A percentile compares a stretch with the other conserved stretches of the same genome.
phyloP scores from a whole-genome alignment of 352 stramenopile genomes.

The Hyaloperonospora brassicae region DNA sequence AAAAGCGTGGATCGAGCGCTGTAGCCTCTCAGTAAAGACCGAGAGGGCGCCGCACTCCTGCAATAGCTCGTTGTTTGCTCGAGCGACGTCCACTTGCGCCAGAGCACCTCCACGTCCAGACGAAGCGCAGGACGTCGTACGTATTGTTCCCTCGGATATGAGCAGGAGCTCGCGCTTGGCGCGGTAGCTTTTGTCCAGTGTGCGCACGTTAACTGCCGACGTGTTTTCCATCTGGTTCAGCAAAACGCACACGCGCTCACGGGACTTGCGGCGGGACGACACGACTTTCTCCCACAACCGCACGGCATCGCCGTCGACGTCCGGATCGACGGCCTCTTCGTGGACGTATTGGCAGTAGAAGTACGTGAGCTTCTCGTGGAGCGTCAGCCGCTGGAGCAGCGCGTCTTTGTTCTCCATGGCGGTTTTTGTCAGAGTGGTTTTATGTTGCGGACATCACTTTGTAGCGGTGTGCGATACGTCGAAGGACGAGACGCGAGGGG shows the following conservation, averaged over 20 bases:
- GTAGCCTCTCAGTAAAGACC: constrained; percentile 56
- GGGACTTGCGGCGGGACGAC: constrained; percentile 45
- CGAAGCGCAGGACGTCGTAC: constrained; percentile 10
- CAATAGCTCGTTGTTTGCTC: constrained; percentile 61
- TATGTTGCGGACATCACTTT: no score
- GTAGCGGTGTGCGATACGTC: no score
- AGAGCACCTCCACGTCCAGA: constrained; percentile 20
- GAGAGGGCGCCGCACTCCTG: constrained; percentile 60
- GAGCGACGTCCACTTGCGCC: constrained; percentile 45
- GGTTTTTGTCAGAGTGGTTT: not conserved
- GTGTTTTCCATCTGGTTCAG: constrained; percentile 65
- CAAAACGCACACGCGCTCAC: constrained; percentile 52
- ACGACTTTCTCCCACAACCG: constrained; percentile 55
- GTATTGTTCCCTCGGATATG: constrained; percentile 44
- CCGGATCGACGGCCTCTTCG: constrained; percentile 42
- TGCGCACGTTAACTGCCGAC: constrained; percentile 43
- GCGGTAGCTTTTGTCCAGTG: constrained; percentile 62
- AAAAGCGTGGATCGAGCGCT: constrained; percentile 58
- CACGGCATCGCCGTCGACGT: constrained; percentile 43
- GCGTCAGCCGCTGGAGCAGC: constrained; percentile 37
- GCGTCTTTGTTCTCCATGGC: constrained; percentile 17
- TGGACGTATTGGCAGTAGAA: constrained; percentile 71
- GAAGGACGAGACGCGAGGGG: no score
- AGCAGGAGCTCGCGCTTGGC: constrained; percentile 64
- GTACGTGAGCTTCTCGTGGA: constrained; percentile 65